phyloP scores from a whole-genome alignment of 1,284 basidiomycete genomes.

The Cutaneotrichosporon sp. region DNA sequence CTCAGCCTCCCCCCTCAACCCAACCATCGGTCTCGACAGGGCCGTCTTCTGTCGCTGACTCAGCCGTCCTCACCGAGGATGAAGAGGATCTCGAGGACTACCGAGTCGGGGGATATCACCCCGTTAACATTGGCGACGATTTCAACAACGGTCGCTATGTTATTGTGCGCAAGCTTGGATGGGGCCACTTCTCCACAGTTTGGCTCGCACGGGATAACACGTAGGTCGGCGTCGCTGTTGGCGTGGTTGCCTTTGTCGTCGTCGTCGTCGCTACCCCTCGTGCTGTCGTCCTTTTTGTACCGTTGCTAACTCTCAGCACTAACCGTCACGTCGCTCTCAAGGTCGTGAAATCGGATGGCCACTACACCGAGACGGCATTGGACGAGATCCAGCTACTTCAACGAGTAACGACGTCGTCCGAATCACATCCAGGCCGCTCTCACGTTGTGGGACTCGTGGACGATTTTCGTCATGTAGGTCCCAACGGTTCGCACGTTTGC shows the following conservation, averaged over 20 bases:
- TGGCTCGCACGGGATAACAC: conserved; percentile 84
- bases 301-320: conserved; percentile 56
- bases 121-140: conserved; percentile 88
- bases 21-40: conserved; percentile 22
- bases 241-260: too few species aligned
- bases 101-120: conserved; percentile 88
- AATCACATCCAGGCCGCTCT: conserved; percentile 55
- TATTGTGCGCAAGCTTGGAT: conserved; percentile 93
- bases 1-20: conserved; percentile 9
- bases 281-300: neutral
- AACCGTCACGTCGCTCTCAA: conserved; percentile 97
- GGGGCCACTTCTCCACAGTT: conserved; percentile 95
- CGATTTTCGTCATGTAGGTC: conserved; percentile 93
- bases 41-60: conserved; percentile 36
- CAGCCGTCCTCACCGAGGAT: conserved; percentile 49
- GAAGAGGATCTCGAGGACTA: conserved; percentile 60
- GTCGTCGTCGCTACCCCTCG: too few species aligned
- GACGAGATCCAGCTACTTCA: conserved; percentile 99
- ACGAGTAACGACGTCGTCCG: conserved; percentile 79
- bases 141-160: conserved; percentile 85
- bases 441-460: conserved; percentile 92
- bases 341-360: conserved; percentile 93
- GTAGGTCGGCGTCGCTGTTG: conserved; percentile 52
- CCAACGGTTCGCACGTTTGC: conserved; percentile 95
- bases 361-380: conserved; percentile 96